Conservation (phyloP, 129 eudicot genomes). For the Chrysanthemum lavandulifolium region DNA sequence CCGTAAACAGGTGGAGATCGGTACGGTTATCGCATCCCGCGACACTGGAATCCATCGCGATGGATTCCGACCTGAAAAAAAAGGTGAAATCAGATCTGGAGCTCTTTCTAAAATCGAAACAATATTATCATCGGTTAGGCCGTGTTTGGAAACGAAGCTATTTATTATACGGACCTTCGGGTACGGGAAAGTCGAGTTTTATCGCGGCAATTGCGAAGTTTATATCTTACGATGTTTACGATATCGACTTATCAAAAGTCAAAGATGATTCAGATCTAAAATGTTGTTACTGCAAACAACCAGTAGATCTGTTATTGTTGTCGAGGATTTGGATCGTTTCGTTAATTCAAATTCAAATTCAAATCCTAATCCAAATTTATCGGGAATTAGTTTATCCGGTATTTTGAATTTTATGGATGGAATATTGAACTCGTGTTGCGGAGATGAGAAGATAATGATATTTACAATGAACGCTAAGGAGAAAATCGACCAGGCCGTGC, state of each 20-base stretch:
- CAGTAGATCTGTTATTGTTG: slow-evolving; percentile 46
- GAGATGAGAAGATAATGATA: slow-evolving; percentile 69
- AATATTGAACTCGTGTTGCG: slow-evolving; percentile 53
- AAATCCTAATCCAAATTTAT: slow-evolving; percentile 5
- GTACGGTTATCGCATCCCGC: slow-evolving; percentile 70
- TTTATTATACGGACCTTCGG: slow-evolving; percentile 78
- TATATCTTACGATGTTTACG: slow-evolving; percentile 57
- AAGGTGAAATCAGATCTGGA: slow-evolving; percentile 62
- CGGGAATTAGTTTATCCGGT: slow-evolving; percentile 46
- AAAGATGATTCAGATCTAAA: slow-evolving; percentile 61
- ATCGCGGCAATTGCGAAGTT: slow-evolving; percentile 69
- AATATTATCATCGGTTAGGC: slow-evolving; percentile 81
- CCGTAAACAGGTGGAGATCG: slow-evolving; percentile 52
- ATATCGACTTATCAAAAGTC: slow-evolving; percentile 52
- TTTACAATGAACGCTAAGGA: slow-evolving; percentile 76
- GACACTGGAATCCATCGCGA: slow-evolving; percentile 60
- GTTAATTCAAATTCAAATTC: background rate
- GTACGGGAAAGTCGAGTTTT: slow-evolving; percentile 84
- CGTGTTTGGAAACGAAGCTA: slow-evolving; percentile 87
- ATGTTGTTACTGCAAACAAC: slow-evolving; percentile 48
- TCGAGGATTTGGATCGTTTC: slow-evolving; percentile 67
- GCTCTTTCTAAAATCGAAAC: slow-evolving; percentile 59
- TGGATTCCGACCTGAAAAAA: slow-evolving; percentile 68
- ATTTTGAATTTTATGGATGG: slow-evolving; percentile 92
- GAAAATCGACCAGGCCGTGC: slow-evolving; percentile 50